Evolutionary conservation across 805 yeast genomes (phyloP), one percentile per base, ranked within the genome.

Genomic region (Wickerhamomyces xylosicus): DNA sequence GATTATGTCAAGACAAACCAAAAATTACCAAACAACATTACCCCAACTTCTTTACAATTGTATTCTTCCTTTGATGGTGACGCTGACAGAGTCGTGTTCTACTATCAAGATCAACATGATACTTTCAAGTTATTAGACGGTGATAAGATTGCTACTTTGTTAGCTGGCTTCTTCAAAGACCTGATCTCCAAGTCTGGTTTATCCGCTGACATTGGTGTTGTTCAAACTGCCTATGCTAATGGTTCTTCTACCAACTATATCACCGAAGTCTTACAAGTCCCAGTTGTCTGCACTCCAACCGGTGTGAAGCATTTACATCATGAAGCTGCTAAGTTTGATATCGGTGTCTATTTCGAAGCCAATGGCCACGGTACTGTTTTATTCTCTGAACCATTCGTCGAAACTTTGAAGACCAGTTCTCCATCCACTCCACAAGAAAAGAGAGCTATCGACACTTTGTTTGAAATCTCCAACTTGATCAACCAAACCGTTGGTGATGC

Each of bases 401-500:
- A 55, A 25, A 64, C 65, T 5, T 66, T 74, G 41, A 50, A 51
- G 2, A 51, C 51, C 9, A 58, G 60, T 37, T 46, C 57, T 27
- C 62, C 74, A 2, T 41, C 55, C 0, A 54, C 66, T 8, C 68
- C 67, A 5, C 65, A 63, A 16, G 77, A 77, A 47, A 55, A 56
- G 34, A 53, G 64, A 17, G 73, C 83, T 1, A 61, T 80, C 25
- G 56, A 64, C 41, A 67, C 81, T 1, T 64, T 92, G 45, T 62
- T 68, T 42, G 64, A 74, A 14, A 70, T 90, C 42, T 72, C 82
- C 25, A 71, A 75, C 41, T 64, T 92, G 46, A 85, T 92, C 56
- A 92, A 92, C 59, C 97, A 92, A 59, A 82, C 97, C 2, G 97
- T 92, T n/a, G 98, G 98, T 22, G 98, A 92, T 58, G 95, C 98